A percentile compares a stretch with the other conserved stretches of the same genome.
Evolutionary conservation across 192 early-diverging fungal genomes (phyloP).

Genomic region (Coemansia sp.): DNA sequence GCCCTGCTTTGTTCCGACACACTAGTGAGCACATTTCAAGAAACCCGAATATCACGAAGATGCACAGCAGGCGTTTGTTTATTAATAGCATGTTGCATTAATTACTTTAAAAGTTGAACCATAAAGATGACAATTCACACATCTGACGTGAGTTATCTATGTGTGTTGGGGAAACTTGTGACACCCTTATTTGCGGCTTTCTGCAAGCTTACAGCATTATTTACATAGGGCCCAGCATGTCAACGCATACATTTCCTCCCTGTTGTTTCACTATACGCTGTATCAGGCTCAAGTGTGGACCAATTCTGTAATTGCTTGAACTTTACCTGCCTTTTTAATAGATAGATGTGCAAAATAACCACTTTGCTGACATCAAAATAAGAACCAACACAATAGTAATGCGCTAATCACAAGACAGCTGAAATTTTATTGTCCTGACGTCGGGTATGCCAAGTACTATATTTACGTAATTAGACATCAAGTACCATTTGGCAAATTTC

Average conservation of each 20-base stretch:
- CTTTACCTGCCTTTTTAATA: not conserved
- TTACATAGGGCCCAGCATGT: not conserved
- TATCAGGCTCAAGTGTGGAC: not conserved
- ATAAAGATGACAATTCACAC: not conserved
- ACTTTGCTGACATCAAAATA: not conserved
- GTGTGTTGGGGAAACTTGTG: not conserved
- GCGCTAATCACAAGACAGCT: not conserved
- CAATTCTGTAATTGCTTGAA: not conserved
- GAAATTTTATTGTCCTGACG: not conserved
- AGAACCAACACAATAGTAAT: not conserved
- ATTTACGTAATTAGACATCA: not conserved
- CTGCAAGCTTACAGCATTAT: constrained; percentile 3
- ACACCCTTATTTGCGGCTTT: not conserved
- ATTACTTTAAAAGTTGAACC: constrained; percentile 1
- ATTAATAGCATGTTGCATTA: constrained; percentile 3
- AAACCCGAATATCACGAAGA: not conserved
- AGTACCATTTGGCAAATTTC: not conserved
- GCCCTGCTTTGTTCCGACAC: not conserved
- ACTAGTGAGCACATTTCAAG: not conserved
- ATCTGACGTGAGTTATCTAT: not conserved
- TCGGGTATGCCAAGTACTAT: constrained; percentile 2
- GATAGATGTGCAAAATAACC: not conserved
- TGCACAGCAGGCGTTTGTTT: not conserved
- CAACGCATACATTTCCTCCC: constrained; percentile 1
- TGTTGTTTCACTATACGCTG: not conserved